Evolutionary conservation across 371 early-diverging fungal species (phyloP).

Genomic region (Syncephalis plumigaleata): DNA sequence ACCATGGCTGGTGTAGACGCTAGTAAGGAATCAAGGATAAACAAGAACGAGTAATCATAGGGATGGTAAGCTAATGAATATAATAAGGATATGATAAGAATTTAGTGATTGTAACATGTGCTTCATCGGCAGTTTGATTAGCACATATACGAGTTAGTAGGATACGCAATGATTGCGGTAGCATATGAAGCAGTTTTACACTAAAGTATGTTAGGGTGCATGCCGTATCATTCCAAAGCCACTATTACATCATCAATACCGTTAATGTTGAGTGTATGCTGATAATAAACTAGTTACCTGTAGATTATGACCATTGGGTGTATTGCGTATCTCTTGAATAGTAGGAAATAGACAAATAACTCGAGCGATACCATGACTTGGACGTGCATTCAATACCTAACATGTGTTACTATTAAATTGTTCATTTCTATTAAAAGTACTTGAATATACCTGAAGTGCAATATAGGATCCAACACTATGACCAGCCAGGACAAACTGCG

Average conservation of each 20-base stretch:
- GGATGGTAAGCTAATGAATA: slow-evolving; percentile 11
- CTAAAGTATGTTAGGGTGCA: background rate
- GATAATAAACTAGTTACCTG: slow-evolving; percentile 16
- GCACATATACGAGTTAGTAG: slow-evolving; percentile 5
- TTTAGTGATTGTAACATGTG: slow-evolving; percentile 3
- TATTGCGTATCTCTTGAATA: slow-evolving; percentile 46
- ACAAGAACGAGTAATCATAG: slow-evolving; percentile 8
- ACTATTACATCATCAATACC: background rate
- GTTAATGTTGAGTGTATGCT: no score
- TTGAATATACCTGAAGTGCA: slow-evolving; percentile 7
- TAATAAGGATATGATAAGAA: slow-evolving; percentile 14
- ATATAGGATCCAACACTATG: slow-evolving; percentile 56
- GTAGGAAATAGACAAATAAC: slow-evolving; percentile 63
- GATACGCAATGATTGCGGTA: slow-evolving; percentile 12
- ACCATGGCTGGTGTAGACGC: slow-evolving; percentile 24
- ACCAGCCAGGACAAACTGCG: slow-evolving; percentile 34
- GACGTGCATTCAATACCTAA: slow-evolving; percentile 31
- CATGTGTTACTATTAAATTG: slow-evolving; percentile 1
- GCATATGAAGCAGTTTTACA: background rate
- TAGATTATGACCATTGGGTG: slow-evolving; percentile 53
- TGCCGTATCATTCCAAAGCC: background rate
- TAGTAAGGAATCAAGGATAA: slow-evolving; percentile 17
- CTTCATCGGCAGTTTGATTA: slow-evolving; percentile 6
- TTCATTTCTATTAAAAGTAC: background rate
- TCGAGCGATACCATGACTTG: slow-evolving; percentile 31